Evolutionary conservation across 2,329 filamentous ascomycete genomes (phyloP), one percentile per base, ranked within the genome.

Genomic region (Diplodia seriata): DNA sequence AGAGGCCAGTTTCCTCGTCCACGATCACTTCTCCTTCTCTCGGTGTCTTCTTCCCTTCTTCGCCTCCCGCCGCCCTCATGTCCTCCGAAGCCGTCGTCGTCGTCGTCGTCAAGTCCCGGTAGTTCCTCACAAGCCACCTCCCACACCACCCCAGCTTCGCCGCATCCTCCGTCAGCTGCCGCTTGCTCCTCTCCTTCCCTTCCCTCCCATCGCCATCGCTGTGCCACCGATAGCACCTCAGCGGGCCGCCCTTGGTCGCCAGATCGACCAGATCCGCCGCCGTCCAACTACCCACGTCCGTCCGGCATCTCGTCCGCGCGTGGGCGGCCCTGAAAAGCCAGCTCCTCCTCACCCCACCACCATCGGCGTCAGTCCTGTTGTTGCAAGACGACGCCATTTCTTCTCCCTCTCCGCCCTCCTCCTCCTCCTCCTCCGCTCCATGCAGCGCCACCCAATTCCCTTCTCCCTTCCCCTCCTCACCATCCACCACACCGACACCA

Each of bases 141-240:
- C 59, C 59, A 4, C n/a, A 23, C 59, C 59, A 63, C 2, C 59
- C 29, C 43, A 63, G 50, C 29, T 26, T 33, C 38, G 20, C 26
- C 40, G 57, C 57, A 3, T 62, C 57, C 7, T 31, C 57, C 1
- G 20, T n/a, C 15, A 62, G 26, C 43, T 62, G 57, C 15, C 40
- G 40, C 23, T 29, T 29, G 23, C 23, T 18, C 8, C 29, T 26
- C 40, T 49, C 57, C 18, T 62, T 62, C 18, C 40, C 57, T 15
- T 18, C 57, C 3, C 57, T 26, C 2, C 40, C 40, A 18, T 33
- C 57, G 15, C 40, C 59, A 18, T 12, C 29, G 59, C 59, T 63
- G 29, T 63, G 59, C 57, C 57, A 63, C n/a, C 59, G 59, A 12
- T 63, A 63, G 29, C 59, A 63, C 5, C 43, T 47, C 43, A 63